Evolutionary conservation across 2,329 filamentous ascomycete species (phyloP), one percentile per base, ranked within the genome.

Genomic region (Lachnellula subtilissima): DNA sequence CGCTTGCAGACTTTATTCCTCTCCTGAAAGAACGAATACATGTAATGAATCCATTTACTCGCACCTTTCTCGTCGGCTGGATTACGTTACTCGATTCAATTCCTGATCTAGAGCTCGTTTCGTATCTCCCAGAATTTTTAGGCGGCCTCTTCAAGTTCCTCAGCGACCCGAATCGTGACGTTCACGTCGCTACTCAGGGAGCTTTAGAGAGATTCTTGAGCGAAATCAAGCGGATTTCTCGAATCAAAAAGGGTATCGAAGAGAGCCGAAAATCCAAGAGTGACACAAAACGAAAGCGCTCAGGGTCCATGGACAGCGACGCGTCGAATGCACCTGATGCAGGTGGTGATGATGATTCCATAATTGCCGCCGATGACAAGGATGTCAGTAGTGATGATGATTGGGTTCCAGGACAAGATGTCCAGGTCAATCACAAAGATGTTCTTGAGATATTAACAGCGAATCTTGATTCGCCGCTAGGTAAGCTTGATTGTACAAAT

Each of bases 371-470:
- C n/a, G 77, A 78, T 45, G 82, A 84, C 5, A 80, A 80, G 36
- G 81, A 81, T 32, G 74, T 78, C 15, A 85, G 84, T 59, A 85
- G 82, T 46, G 92, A 96, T 65, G 92, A 92, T 58, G 94, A 97
- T 69, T 99, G 93, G 91, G 87, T 97, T 47, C 95, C 95, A 0
- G 94, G 95, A 1, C 94, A 99, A 73, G 94, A 99, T 71, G 91
- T 97, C 7, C 88, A 95, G 57, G 89, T 99, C 59, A 93, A 97
- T 72, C 90, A 96, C 72, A 86, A 89, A 58, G 90, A 88, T 63
- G 96, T 99, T 37, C 75, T 99, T 48, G 89, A 95, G 64, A 99
- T 97, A 53, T 74, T 99, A 43, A 91, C 96, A 2, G 86, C 87
- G 12, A 97, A 94, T 61, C 80, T 99, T 46, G 89, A 96, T 65